Conservation (phyloP, 164 flowering plant species). For the Echeveria elegans region DNA sequence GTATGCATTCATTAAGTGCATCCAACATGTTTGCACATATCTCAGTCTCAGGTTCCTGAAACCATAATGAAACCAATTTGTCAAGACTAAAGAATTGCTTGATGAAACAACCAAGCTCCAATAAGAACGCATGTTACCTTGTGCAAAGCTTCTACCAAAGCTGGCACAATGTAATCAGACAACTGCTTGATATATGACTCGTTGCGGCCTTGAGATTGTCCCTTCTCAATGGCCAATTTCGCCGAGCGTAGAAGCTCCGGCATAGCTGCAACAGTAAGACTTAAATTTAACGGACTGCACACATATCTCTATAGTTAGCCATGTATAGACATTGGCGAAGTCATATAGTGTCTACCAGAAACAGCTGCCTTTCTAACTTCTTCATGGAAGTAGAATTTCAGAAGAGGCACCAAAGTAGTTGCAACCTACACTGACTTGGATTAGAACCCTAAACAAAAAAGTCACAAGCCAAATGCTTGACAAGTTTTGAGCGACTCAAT, state of each 20-base stretch:
- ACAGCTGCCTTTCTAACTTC: conserved; percentile 81
- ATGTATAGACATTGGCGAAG: background rate
- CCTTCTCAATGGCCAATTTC: conserved; percentile 65
- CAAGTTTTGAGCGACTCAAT: background rate
- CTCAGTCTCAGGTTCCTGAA: conserved; percentile 69
- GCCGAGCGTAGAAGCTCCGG: conserved; percentile 71
- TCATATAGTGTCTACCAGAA: conserved; percentile 42
- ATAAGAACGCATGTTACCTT: conserved; percentile 29
- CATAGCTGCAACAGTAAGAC: conserved; percentile 39
- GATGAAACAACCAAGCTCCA: background rate
- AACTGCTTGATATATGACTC: conserved; percentile 60
- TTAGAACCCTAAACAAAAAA: background rate
- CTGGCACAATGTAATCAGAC: conserved; percentile 58
- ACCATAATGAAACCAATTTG: background rate
- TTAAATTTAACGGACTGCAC: background rate
- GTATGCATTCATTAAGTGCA: conserved; percentile 58
- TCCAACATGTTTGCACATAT: conserved; percentile 64
- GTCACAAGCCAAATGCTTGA: background rate
- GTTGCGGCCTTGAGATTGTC: conserved; percentile 51
- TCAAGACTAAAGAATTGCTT: background rate
- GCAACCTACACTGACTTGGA: conserved; percentile 40
- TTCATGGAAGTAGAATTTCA: conserved; percentile 73
- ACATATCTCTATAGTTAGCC: background rate
- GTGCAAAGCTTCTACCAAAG: conserved; percentile 60
- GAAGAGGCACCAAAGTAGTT: conserved; percentile 62